Base-by-base conservation (phyloP, 306 rosid species). In the Inga laurina region DNA sequence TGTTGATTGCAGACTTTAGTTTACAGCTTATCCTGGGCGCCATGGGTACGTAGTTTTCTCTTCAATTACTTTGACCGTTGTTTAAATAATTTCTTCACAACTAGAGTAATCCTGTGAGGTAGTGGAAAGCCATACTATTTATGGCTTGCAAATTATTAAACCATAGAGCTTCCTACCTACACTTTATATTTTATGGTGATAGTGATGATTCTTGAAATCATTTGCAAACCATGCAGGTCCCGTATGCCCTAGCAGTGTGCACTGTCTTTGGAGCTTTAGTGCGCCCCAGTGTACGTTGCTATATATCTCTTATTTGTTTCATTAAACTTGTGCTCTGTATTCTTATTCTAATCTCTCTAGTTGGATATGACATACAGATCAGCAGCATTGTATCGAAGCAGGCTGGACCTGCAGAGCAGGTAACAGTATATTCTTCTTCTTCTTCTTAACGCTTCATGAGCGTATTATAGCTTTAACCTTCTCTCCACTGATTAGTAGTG, bases 371-470 rank as follows among this genome's bases (percentile, higher is more conserved):
- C 13, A 65, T 56, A 8, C 95, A 95, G 98, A 77, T 95, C 75
- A 86, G 93, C 86, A 92, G 98, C 89, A 92, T 93, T 83, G 97
- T 90, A 68, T 95, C 98, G 1, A 93, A 95, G 84, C 97, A 91
- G 88, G 97, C 92, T 41, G 95, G 97, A 65, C 72, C 92, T 32
- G 70, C 61, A 35, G 97, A 95, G 83, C 98, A 95, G 97, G 97
- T 91, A 86, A 18, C 19, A 18, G 24, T 22, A 52, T 52, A 19
- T 52, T 18, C 56, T 51, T 57, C 27, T 44, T 78, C 52, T 5
- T 64, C 45, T 14, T 51, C 27, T 27, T 24, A 32, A 34, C 22
- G 9, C 15, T 70, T 70, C 3, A 5, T 56, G 64, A 9, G 6
- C 22, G 77, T 22, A 34, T 43, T 46, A 43, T 8, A 11, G 45